Evolutionary conservation across 148 eudicot species (phyloP).

Genomic region (Fallopia convolvulus): DNA sequence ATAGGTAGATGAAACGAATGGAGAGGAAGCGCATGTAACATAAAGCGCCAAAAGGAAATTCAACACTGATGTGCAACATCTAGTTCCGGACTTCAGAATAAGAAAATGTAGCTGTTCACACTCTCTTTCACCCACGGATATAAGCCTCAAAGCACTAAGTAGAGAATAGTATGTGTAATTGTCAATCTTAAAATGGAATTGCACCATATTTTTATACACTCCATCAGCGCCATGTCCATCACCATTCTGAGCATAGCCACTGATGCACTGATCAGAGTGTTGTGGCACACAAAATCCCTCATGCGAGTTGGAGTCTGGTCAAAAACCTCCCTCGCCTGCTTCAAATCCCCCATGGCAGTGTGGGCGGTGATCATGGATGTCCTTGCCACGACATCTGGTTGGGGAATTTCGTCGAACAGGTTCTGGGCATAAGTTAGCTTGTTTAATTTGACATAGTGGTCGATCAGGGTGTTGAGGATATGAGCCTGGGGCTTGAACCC

Average conservation of each 20-base stretch:
- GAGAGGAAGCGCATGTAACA: constrained; percentile 47
- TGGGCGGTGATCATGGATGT: constrained; percentile 52
- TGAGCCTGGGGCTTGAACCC: constrained; percentile 66
- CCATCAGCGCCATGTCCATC: constrained; percentile 41
- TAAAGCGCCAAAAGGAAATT: constrained; percentile 48
- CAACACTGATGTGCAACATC: constrained; percentile 34
- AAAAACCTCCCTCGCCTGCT: constrained; percentile 35
- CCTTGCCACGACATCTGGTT: constrained; percentile 42
- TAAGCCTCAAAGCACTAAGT: constrained; percentile 33
- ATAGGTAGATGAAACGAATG: constrained; percentile 17
- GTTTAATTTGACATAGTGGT: constrained; percentile 33
- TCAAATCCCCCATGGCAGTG: constrained; percentile 25
- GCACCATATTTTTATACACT: constrained; percentile 35
- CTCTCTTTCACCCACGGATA: constrained; percentile 34
- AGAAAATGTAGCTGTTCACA: constrained; percentile 51
- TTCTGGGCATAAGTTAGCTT: constrained; percentile 37
- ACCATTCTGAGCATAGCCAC: constrained; percentile 28
- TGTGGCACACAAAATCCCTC: constrained; percentile 50
- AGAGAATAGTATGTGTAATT: constrained; percentile 36
- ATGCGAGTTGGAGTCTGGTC: constrained; percentile 32
- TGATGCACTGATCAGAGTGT: constrained; percentile 67
- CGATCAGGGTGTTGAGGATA: constrained; percentile 41
- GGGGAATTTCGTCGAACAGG: constrained; percentile 53
- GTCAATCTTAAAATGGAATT: constrained; percentile 28
- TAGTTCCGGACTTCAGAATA: constrained; percentile 44